Percentiles rank a stretch among this genome's conserved stretches.
These are phyloP conservation scores for Taphrina deformans DNA, from an alignment of 1,139 yeast species.

Conservation along the genomic window DNA sequence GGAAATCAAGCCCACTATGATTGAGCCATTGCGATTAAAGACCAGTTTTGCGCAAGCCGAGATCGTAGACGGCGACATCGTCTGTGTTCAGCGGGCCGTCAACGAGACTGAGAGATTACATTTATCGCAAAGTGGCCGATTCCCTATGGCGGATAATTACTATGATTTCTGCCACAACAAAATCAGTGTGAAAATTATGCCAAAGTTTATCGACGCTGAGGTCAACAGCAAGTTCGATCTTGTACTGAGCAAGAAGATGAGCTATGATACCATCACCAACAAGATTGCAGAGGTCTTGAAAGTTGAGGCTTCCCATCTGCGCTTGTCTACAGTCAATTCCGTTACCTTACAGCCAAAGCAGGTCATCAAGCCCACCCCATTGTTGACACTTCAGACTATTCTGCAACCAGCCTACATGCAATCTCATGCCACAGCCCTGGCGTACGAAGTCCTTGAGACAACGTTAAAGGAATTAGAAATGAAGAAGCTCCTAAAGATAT, in stretches of 20 bases:
- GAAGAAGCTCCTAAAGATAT: constrained; percentile 58
- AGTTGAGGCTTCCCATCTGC: constrained; percentile 62
- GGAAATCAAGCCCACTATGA: constrained; percentile 65
- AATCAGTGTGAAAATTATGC: constrained; percentile 59
- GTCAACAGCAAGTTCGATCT: constrained; percentile 52
- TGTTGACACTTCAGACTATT: constrained; percentile 50
- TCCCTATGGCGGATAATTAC: constrained; percentile 52
- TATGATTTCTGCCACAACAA: constrained; percentile 69
- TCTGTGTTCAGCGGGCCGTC: constrained; percentile 56
- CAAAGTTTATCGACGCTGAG: constrained; percentile 50
- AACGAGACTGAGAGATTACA: constrained; percentile 38
- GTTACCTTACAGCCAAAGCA: constrained; percentile 46
- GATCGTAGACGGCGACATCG: constrained; percentile 74
- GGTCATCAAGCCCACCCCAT: constrained; percentile 42
- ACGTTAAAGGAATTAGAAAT: constrained; percentile 75
- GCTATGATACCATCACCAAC: constrained; percentile 60
- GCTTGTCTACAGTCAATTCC: constrained; percentile 55
- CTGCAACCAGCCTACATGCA: constrained; percentile 48
- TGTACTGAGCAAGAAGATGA: constrained; percentile 66
- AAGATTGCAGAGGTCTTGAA: constrained; percentile 58
- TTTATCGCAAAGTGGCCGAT: constrained; percentile 39
- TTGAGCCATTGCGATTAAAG: constrained; percentile 54
- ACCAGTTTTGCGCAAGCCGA: constrained; percentile 63
- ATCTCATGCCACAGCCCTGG: constrained; percentile 44
- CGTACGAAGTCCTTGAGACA: constrained; percentile 73